Base-by-base conservation (phyloP, 495 filamentous ascomycete species). In the Lasiosphaeriaceae sp. region DNA sequence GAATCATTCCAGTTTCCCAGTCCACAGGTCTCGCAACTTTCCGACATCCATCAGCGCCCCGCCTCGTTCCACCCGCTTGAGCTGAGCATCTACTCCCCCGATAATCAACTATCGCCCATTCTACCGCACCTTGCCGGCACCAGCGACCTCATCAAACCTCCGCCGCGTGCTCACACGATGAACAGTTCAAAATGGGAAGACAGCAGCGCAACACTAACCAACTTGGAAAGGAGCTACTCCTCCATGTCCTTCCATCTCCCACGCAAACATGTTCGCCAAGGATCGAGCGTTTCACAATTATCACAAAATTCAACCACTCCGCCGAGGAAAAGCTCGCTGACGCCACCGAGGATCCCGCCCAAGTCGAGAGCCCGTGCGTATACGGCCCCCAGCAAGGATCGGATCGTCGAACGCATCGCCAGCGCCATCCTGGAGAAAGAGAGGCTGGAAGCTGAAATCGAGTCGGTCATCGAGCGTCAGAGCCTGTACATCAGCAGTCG, bases 11-110 rank as follows among this genome's bases (percentile, higher is more conserved):
- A 76, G 50, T 70, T 73, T 49, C 71, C 73, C 16, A 55, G 57
- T 11, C 41, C 50, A 11, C 48, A 46, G 22, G 55, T n/a, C 35
- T 43, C 58, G n/a, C 64, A 61, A 54, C 41, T 56, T 49, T 60
- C 60, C 22, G 52, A 21, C 0, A 53, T 39, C 45, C 59, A 47
- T 4, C 61, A 55, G 37, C 65, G 47, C 22, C 57, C 43, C 49
- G 45, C 12, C 47, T 69, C 77, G 16, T 90, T 90, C 69, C 79
- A 81, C 35, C 88, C 88, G 11, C 76, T 94, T 37, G 83, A 93
- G 71, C 77, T 95, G 49, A 90, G 82, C 71, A 88, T 95, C 55
- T 85, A 89, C 65, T 66, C 78, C 53, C 80, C 84, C 23, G 77
- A 84, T 24, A 83, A 86, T 64, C 80, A 79, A 45, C 75, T 95